phyloP scores from a whole-genome alignment of 306 rosid genomes.

The Quercus suber region DNA sequence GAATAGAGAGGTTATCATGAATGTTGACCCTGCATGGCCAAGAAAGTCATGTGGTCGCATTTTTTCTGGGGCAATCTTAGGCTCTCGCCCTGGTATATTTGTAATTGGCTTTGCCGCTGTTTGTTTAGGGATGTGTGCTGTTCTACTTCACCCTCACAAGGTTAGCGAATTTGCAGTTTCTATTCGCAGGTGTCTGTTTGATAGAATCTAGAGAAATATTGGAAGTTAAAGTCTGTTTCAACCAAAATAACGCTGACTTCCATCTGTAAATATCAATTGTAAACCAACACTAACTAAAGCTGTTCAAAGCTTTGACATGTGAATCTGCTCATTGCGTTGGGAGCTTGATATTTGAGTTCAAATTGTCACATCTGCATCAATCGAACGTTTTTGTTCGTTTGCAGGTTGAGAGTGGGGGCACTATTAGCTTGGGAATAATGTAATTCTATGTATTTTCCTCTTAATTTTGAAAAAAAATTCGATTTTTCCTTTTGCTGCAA shows the following conservation, averaged over 20 bases:
- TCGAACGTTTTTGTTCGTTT: neutral
- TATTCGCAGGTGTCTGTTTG: constrained; percentile 77
- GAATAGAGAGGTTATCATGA: constrained; percentile 39
- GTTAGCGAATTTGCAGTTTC: constrained; percentile 71
- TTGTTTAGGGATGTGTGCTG: constrained; percentile 77
- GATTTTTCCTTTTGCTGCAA: neutral
- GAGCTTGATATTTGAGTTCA: constrained; percentile 16
- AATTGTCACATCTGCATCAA: neutral
- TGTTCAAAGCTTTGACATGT: neutral
- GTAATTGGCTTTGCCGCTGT: constrained; percentile 54
- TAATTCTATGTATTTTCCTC: neutral
- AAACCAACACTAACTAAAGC: constrained; percentile 21
- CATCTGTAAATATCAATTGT: constrained; percentile 42
- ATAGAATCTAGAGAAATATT: constrained; percentile 22
- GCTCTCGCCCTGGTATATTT: constrained; percentile 45
- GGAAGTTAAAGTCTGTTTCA: neutral
- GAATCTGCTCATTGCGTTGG: constrained; percentile 4
- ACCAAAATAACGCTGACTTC: neutral
- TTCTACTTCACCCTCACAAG: constrained; percentile 68
- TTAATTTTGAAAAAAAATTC: neutral
- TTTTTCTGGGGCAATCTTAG: constrained; percentile 30
- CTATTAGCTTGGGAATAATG: neutral
- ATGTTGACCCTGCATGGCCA: constrained; percentile 42
- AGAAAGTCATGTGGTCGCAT: constrained; percentile 17
- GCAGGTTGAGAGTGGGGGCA: neutral